A percentile compares a stretch with the other conserved stretches of the same genome.
These are phyloP conservation scores for Gossypium herbaceum DNA, from an alignment of 345 rosid genomes.

Conservation along the genomic window DNA sequence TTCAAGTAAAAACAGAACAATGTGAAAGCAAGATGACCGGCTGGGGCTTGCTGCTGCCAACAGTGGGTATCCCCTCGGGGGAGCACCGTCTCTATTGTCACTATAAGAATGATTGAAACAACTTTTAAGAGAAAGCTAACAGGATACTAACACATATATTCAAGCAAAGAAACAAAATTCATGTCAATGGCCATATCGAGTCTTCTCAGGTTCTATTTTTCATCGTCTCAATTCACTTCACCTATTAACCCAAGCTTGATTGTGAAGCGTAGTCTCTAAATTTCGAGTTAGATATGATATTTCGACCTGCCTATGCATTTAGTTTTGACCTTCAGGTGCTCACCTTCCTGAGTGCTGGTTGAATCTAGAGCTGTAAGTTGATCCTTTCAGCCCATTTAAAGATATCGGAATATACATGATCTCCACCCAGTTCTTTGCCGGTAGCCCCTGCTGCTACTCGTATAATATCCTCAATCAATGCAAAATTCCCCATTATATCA, in stretches of 20 bases:
- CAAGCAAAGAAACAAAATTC: neutral
- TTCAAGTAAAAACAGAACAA: neutral
- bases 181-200: neutral
- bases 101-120: neutral
- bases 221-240: neutral
- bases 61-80: neutral
- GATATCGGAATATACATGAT: conserved; percentile 54
- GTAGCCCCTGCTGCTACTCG: conserved; percentile 69
- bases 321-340: conserved; percentile 9
- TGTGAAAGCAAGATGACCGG: neutral
- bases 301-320: neutral
- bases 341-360: conserved; percentile 17
- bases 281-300: neutral
- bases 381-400: conserved; percentile 60
- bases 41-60: neutral
- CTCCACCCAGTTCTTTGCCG: conserved; percentile 60
- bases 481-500: conserved; percentile 78
- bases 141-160: neutral
- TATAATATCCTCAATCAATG: conserved; percentile 64
- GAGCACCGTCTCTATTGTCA: neutral
- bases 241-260: neutral
- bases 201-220: neutral
- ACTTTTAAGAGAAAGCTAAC: neutral
- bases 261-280: neutral
- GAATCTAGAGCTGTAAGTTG: conserved; percentile 41